Evolutionary conservation across 2,329 filamentous ascomycete species (phyloP), one percentile per base, ranked within the genome.

Genomic region (Trichocomaceae sp.): DNA sequence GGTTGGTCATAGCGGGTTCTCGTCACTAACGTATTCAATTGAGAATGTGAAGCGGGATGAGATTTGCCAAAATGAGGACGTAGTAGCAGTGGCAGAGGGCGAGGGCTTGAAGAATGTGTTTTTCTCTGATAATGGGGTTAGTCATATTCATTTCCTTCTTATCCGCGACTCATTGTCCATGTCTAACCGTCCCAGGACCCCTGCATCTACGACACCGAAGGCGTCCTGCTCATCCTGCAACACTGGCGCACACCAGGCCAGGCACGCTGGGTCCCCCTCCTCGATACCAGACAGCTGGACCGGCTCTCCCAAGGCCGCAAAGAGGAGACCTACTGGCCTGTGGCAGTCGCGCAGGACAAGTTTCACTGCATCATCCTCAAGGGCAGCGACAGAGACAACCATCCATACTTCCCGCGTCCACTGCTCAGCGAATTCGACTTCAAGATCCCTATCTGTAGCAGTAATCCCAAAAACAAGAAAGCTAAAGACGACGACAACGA

Each of bases 311-410:
- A 83, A 2, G 93, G 93, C 23, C 85, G 86, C 56, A 96, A 96
- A 71, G 82, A 87, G 60, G 93, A 99, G 72, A 83, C 79, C 0
- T 99, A 99, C 76, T 99, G 91, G 82, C 93, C 93, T 1, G 89
- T 99, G 31, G 93, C 93, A 0, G 91, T 97, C 1, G 90, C 92
- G 2, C 84, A 91, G 63, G 81, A 87, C 65, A 92, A 87, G 66
- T 99, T 99, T 72, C 92, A 97, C 78, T 99, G 95, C 75, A 96
- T 99, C 73, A 97, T 99, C 64, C 84, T 99, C 66, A 99, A 99
- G 74, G 93, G 93, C 59, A 88, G 87, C 35, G 93, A 99, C 67
- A 83, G 86, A 66, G 26, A 29, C 26, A 29, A 29, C 26, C 89
- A 96, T 66, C 91, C 92, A 0, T 96, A 93, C 75, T 97, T 92